Percentiles rank a stretch among this genome's conserved stretches.
These are phyloP conservation scores for Alloascoidea africana DNA, from an alignment of 805 yeast species.

Conservation along the genomic window DNA sequence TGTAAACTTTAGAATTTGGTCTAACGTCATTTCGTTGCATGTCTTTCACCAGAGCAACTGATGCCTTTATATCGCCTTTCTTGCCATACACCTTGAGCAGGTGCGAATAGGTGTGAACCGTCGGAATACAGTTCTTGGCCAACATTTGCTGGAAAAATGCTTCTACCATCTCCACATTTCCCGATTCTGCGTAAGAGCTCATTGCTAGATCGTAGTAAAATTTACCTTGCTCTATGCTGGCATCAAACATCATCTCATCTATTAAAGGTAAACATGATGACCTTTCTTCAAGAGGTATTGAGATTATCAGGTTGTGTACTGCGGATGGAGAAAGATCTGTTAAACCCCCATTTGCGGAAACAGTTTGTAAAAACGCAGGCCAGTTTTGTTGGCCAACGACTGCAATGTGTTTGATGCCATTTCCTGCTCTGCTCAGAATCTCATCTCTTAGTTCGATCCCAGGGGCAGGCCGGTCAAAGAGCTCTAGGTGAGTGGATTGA, in stretches of 20 bases:
- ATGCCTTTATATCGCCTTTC: slow-evolving; percentile 11
- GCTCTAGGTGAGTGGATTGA: not conserved
- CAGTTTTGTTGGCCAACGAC: not conserved
- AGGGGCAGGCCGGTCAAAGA: not conserved
- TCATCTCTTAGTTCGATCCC: not conserved
- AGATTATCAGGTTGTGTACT: slow-evolving; percentile 10
- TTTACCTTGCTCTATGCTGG: slow-evolving; percentile 7
- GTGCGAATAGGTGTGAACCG: slow-evolving; percentile 16
- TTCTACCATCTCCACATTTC: slow-evolving; percentile 11
- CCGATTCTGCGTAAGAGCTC: slow-evolving; percentile 17
- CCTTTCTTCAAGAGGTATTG: slow-evolving; percentile 14
- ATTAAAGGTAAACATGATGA: slow-evolving; percentile 9
- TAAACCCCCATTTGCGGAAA: slow-evolving; percentile 9
- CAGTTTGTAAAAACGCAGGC: not conserved
- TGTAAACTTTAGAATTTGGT: slow-evolving; percentile 24
- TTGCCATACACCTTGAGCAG: slow-evolving; percentile 16
- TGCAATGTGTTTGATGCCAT: not conserved
- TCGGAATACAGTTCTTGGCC: slow-evolving; percentile 10
- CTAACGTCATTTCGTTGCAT: slow-evolving; percentile 12
- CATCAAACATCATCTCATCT: slow-evolving; percentile 11
- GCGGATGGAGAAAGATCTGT: slow-evolving; percentile 10
- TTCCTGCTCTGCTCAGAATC: not conserved
- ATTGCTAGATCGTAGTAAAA: slow-evolving; percentile 13
- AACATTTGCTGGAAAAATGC: slow-evolving; percentile 11
- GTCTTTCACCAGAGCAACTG: slow-evolving; percentile 10